Evolutionary conservation across 106 monocot species (phyloP).

Genomic region (Dendrobium huoshanense): DNA sequence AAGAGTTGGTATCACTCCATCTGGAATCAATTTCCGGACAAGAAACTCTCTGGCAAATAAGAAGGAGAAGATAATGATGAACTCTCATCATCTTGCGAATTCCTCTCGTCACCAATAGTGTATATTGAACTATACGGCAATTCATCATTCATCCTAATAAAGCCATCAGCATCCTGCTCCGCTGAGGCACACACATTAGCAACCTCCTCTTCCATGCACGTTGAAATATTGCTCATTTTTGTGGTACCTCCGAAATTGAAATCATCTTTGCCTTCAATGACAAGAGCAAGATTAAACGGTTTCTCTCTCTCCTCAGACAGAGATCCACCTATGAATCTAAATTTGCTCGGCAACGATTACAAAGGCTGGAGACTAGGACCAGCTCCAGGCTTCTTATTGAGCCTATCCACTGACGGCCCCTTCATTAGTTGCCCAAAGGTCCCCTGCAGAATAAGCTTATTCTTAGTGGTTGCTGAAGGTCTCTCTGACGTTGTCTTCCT

Average conservation of each 20-base stretch:
- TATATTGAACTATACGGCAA: neutral
- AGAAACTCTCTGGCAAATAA: too few species aligned
- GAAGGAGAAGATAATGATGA: too few species aligned
- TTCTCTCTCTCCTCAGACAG: neutral
- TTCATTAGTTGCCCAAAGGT: neutral
- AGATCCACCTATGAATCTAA: conserved; percentile 15
- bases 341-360: conserved; percentile 13
- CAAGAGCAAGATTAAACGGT: neutral
- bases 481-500: conserved; percentile 9
- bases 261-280: neutral
- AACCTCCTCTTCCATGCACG: too few species aligned
- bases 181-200: neutral
- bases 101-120: too few species aligned
- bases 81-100: too few species aligned
- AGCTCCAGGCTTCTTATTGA: neutral
- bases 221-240: neutral
- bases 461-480: neutral
- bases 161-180: conserved; percentile 11
- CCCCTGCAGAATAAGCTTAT: neutral
- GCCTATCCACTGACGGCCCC: neutral
- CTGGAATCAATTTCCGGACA: too few species aligned
- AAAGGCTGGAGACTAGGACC: conserved; percentile 6
- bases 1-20: too few species aligned
- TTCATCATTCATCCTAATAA: conserved; percentile 29
- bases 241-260: neutral